Evolutionary conservation across 2,329 filamentous ascomycete genomes (phyloP), one percentile per base, ranked within the genome.

Genomic region (Trichophaea hybrida): DNA sequence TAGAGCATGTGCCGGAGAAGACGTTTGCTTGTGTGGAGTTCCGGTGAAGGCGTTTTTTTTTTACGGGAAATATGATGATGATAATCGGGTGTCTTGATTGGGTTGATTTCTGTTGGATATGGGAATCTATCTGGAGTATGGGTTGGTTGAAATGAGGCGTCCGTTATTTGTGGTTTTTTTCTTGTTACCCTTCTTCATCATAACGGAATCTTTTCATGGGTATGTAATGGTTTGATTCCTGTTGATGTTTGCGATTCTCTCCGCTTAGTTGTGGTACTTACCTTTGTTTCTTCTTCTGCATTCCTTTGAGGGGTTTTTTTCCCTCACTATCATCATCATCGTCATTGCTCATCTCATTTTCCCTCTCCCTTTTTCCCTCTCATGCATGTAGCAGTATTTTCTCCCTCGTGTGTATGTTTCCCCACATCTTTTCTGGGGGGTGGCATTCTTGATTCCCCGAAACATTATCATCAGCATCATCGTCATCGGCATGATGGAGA

Each of bases 1-100:
- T 98, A 68, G 86, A 88, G 72, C 89, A 95, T 72, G 85, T 96
- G 59, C 80, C 86, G 60, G 86, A 95, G 72, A 79, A 91, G 59
- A 93, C 88, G 73, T 86, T 86, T 72, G 82, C 82, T 68, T 85
- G 88, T 63, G 81, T 94, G 74, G 93, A 98, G 74, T 96, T 97
- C 72, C 80, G 86, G 73, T 91, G 75, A 85, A 43, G 15, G 53
- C 50, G 35, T 44, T 56, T 56, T 17, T 55, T 55, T 55, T 31
- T 12, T 55, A 24, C 24, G 24, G 24, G 24, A 24, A 1, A 24
- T 24, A 24, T 24, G 24, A 24, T 24, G 24, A 24, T 24, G 24
- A 24, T 24, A 24, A 24, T 24, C 24, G 24, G 3, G 24, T 24
- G 24, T 8, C 13, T 31, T 24, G 32, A 7, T 13, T 7, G 49